Percentiles rank a stretch among this genome's conserved stretches.
Conservation (phyloP, 1,139 yeast species). For the Debaryomyces fabryi region DNA sequence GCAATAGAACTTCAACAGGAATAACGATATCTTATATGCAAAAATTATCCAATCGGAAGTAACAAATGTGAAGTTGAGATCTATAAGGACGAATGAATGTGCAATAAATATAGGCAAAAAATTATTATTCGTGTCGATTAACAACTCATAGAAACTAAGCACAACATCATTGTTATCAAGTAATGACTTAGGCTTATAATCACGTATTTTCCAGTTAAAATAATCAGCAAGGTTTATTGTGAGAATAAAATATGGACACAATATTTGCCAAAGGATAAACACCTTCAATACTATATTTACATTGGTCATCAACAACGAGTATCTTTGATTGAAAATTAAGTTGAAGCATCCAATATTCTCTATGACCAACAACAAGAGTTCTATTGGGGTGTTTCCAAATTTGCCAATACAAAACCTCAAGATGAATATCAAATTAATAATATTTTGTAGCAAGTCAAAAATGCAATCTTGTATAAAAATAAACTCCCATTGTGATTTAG, state of each 20-base stretch:
- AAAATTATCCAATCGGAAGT: slow-evolving; percentile 7
- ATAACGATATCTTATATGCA: slow-evolving; percentile 19
- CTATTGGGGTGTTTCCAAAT: slow-evolving; percentile 12
- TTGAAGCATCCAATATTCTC: slow-evolving; percentile 19
- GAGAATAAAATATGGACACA: slow-evolving; percentile 20
- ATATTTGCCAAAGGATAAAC: slow-evolving; percentile 15
- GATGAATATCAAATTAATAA: slow-evolving; percentile 24
- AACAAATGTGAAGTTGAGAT: slow-evolving; percentile 20
- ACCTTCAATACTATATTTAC: slow-evolving; percentile 10
- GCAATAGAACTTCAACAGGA: slow-evolving; percentile 28
- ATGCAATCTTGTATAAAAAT: slow-evolving; percentile 15
- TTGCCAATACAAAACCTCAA: slow-evolving; percentile 18
- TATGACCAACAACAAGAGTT: slow-evolving; percentile 17
- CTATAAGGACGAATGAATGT: slow-evolving; percentile 27
- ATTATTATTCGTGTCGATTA: slow-evolving; percentile 27
- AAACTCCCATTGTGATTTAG: slow-evolving; percentile 8
- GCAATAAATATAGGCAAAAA: slow-evolving; percentile 30
- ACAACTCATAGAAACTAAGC: slow-evolving; percentile 11
- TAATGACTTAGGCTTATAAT: neutral
- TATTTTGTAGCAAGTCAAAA: slow-evolving; percentile 21
- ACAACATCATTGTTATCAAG: neutral
- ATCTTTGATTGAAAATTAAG: slow-evolving; percentile 13
- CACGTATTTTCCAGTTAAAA: neutral
- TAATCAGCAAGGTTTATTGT: slow-evolving; percentile 17
- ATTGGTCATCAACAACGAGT: slow-evolving; percentile 12